Evolutionary conservation across 176 grass and related monocot species (phyloP).

Genomic region (Avena sativa): DNA sequence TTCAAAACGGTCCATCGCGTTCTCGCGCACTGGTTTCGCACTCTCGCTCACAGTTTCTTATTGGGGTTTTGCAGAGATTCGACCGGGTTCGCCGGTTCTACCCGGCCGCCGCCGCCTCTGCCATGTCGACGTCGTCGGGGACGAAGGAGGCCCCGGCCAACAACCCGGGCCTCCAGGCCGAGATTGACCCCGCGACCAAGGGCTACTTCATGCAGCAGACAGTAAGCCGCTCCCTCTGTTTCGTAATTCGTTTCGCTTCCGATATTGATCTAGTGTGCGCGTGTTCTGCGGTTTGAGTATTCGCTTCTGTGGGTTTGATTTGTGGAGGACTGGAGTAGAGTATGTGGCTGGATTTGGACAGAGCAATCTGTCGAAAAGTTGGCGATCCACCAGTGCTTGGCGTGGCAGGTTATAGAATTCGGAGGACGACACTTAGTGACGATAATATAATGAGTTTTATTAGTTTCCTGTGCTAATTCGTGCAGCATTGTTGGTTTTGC

Average conservation of each 20-base stretch:
- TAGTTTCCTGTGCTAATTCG: not conserved
- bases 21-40: not conserved
- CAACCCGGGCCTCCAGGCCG: conserved; percentile 73
- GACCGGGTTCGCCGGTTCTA: conserved; percentile 45
- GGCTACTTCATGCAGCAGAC: conserved; percentile 98
- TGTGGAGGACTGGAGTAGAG: not conserved
- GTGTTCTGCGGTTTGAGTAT: not conserved
- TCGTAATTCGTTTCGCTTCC: not conserved
- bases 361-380: not conserved
- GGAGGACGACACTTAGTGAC: not conserved
- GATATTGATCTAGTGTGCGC: not conserved
- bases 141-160: conserved; percentile 73
- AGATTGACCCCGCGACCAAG: conserved; percentile 77
- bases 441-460: not conserved
- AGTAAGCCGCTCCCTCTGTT: conserved; percentile 29
- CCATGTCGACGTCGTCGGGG: conserved; percentile 68
- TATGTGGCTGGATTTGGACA: not conserved
- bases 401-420: not conserved
- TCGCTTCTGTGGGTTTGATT: not conserved
- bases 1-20: not conserved
- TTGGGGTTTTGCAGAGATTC: conserved; percentile 45
- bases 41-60: conserved; percentile 12
- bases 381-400: not conserved
- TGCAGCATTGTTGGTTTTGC: not conserved
- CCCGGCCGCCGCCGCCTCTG: conserved; percentile 9